These are phyloP conservation scores for Phytophthora melonis DNA, from an alignment of 352 stramenopile genomes.

Conservation along the genomic window DNA sequence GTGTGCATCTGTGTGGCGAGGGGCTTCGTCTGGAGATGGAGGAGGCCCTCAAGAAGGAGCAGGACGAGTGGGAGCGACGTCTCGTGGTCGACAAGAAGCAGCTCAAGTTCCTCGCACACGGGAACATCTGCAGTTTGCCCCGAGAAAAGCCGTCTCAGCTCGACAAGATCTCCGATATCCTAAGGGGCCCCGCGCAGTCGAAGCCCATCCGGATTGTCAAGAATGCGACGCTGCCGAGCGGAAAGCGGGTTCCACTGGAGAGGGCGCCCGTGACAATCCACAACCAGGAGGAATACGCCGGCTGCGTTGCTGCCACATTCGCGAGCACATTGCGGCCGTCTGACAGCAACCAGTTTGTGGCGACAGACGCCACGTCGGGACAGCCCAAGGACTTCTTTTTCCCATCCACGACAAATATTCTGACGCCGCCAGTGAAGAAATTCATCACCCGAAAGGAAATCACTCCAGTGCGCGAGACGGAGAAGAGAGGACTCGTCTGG, in stretches of 20 bases:
- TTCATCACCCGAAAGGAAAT: slow-evolving; percentile 66
- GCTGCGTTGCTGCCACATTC: slow-evolving; percentile 61
- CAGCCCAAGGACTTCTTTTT: slow-evolving; percentile 70
- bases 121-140: slow-evolving; percentile 80
- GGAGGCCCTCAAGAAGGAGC: slow-evolving; percentile 67
- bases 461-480: slow-evolving; percentile 28
- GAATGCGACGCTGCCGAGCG: slow-evolving; percentile 79
- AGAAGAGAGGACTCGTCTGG: slow-evolving; percentile 70
- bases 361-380: slow-evolving; percentile 41
- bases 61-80: slow-evolving; percentile 75
- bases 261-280: slow-evolving; percentile 76
- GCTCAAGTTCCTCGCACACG: slow-evolving; percentile 88
- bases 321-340: slow-evolving; percentile 52
- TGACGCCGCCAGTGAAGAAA: slow-evolving; percentile 72
- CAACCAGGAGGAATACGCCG: slow-evolving; percentile 69
- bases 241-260: slow-evolving; percentile 72
- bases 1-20: slow-evolving; percentile 89
- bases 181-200: slow-evolving; percentile 55
- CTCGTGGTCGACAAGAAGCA: slow-evolving; percentile 91
- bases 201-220: slow-evolving; percentile 83
- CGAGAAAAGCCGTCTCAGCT: slow-evolving; percentile 65
- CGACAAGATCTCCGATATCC: slow-evolving; percentile 83
- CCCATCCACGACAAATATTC: slow-evolving; percentile 56
- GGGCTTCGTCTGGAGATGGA: slow-evolving; percentile 79
- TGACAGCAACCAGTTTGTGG: slow-evolving; percentile 51